Base-by-base conservation (phyloP, 176 grass and related monocot genomes). In the Tillandsia fasciculata region DNA sequence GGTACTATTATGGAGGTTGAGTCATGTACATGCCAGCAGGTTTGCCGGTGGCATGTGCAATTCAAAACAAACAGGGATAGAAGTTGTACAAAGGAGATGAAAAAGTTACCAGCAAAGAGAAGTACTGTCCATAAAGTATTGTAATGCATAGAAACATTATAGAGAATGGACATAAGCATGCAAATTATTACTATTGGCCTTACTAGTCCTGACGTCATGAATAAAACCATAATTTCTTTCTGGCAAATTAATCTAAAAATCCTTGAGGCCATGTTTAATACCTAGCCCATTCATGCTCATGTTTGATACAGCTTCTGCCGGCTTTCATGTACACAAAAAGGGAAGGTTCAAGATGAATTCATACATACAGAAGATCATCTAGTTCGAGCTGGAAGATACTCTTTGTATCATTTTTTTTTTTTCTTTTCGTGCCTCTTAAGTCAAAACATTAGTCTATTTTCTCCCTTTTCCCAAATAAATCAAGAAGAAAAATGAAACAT, bases 401-500 rank as follows among this genome's bases (percentile, higher is more conserved):
- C 18, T 58, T 14, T 18, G 54, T 18, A 58, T 58, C 18, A 58
- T 8, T 57, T 18, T 8, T 4, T 4, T n/a, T 57, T 57, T 57
- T 17, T 6, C 17, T 57, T 54, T 58, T 9, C 33, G 3, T 42
- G 33, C 33, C 33, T 42, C 33, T 42, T 7, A 42, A 42, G 33
- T 42, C 33, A 42, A 42, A 42, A 42, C 1, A 42, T 7, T 42
- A 42, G 33, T 42, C 33, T 42, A 42, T 57, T 58, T 17, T 7
- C 9, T 58, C 15, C 18, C 18, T 17, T n/a, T 58, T 17, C 12
- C 54, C 13, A 58, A 15, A 58, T n/a, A 58, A 13, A 58, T 58
- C 4, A 58, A 57, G 15, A 7, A 58, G 54, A 70, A 52, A 14
- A 70, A 51, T 70, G 26, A 70, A 70, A 53, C 68, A 64, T 72